These are phyloP conservation scores for Mycena crocata DNA, from an alignment of 768 basidiomycete species.

Conservation along the genomic window DNA sequence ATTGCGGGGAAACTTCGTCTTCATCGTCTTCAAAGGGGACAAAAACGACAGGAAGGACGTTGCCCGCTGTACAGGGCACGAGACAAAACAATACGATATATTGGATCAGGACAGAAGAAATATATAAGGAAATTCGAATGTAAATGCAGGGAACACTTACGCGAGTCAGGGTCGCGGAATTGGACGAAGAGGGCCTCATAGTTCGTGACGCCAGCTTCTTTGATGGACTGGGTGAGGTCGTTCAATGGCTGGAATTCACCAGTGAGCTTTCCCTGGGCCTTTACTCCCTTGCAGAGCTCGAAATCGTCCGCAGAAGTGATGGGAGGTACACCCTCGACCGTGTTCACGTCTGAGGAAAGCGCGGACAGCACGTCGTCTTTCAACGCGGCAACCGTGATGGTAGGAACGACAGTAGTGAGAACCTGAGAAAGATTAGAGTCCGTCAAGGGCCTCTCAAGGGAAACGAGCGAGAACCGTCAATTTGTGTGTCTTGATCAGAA, in stretches of 20 bases:
- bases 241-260: slow-evolving; percentile 67
- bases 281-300: slow-evolving; percentile 68
- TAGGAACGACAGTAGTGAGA: slow-evolving; percentile 67
- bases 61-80: slow-evolving; percentile 51
- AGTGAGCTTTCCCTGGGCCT: slow-evolving; percentile 63
- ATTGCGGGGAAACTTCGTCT: slow-evolving; percentile 52
- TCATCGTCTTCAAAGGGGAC: slow-evolving; percentile 71
- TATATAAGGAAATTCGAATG: slow-evolving; percentile 20
- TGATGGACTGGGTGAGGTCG: slow-evolving; percentile 48
- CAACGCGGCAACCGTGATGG: slow-evolving; percentile 64
- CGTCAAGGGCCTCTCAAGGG: no score
- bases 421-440: no score
- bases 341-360: slow-evolving; percentile 56
- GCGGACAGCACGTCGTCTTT: slow-evolving; percentile 76
- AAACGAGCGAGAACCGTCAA: no score
- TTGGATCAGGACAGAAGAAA: slow-evolving; percentile 24
- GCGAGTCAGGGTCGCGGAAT: slow-evolving; percentile 67
- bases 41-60: slow-evolving; percentile 69
- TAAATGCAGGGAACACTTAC: slow-evolving; percentile 54
- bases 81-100: slow-evolving; percentile 21
- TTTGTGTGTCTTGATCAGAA: slow-evolving; percentile 81
- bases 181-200: slow-evolving; percentile 80
- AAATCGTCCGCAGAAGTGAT: slow-evolving; percentile 60
- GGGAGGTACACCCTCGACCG: slow-evolving; percentile 40
- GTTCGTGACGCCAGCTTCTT: slow-evolving; percentile 63